A percentile compares a stretch with the other conserved stretches of the same genome.
Evolutionary conservation across 1,284 basidiomycete species (phyloP).

Genomic region (Sporisorium graminicola): DNA sequence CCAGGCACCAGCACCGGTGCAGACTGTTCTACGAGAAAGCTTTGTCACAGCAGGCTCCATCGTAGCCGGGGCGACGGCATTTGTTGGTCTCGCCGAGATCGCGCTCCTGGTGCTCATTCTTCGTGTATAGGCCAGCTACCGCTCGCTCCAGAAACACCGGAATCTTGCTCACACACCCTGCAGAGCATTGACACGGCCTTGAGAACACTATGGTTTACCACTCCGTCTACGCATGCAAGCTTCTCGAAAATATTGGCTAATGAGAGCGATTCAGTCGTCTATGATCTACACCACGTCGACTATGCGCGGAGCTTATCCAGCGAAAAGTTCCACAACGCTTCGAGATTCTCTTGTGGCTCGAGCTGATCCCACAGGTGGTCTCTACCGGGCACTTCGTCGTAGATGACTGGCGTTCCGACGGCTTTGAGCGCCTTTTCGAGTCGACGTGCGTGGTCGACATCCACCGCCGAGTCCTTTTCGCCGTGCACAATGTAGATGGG

Average conservation of each 20-base stretch:
- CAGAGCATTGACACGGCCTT: too few species aligned
- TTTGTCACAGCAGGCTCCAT: slow-evolving; percentile 84
- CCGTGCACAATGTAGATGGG: slow-evolving; percentile 57
- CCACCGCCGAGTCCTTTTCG: slow-evolving; percentile 51
- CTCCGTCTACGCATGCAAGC: neutral
- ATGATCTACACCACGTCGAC: neutral
- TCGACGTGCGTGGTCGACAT: slow-evolving; percentile 47
- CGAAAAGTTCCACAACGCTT: slow-evolving; percentile 37
- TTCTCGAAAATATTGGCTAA: neutral
- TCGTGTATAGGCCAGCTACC: slow-evolving; percentile 16
- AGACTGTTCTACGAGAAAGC: slow-evolving; percentile 77
- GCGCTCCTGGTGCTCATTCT: slow-evolving; percentile 76
- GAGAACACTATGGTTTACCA: too few species aligned
- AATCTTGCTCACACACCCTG: neutral
- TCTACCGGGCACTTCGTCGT: slow-evolving; percentile 45
- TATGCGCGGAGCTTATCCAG: slow-evolving; percentile 27
- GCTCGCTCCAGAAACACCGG: too few species aligned
- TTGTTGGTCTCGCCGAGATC: slow-evolving; percentile 78
- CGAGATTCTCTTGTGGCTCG: slow-evolving; percentile 45
- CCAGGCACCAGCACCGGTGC: slow-evolving; percentile 62
- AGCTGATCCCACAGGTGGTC: slow-evolving; percentile 55
- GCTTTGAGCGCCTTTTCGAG: slow-evolving; percentile 39
- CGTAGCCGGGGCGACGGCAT: slow-evolving; percentile 75
- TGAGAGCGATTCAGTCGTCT: neutral
- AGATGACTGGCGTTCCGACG: slow-evolving; percentile 21